Evolutionary conservation across 2,329 filamentous ascomycete genomes (phyloP), one percentile per base, ranked within the genome.

Genomic region (Pseudogymnoascus sp.): DNA sequence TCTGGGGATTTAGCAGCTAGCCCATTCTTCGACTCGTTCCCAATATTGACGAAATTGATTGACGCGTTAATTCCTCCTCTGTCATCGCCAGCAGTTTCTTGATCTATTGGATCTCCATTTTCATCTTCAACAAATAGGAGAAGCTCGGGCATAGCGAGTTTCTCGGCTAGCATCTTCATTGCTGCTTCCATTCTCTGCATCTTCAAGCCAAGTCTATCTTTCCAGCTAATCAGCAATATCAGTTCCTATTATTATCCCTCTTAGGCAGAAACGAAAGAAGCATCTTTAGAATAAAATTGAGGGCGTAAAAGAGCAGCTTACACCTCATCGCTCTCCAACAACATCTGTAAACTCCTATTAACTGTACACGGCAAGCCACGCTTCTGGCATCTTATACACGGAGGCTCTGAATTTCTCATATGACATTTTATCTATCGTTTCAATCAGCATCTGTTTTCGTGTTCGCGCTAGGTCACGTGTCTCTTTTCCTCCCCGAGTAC

Each of bases 281-380:
- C 22, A 38, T 38, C 35, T n/a, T 38, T n/a, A 38, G 4, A 38
- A 38, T n/a, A 9, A 14, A 38, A 38, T n/a, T 38, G 35, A 38
- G 35, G 35, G 35, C 4, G 35, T 38, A 38, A 38, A 38, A 38
- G 35, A 38, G 35, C 14, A 41, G 55, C 68, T 66, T 65, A 72
- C 68, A 67, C 68, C 22, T 70, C 72, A 67, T 78, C 76, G 39
- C 71, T 71, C 62, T 78, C 75, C 23, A 78, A 66, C 38, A 78
- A 66, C 71, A 75, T 78, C 62, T 78, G 75, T 33, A 78, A 62
- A 64, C 73, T 76, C 41, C 74, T 70, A 62, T 77, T 77, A 23
- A 78, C 75, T 0, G 73, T 74, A 59, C 76, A 78, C 5, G 74
- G 69, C 12, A 78, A 63, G 30, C 73, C 74, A 52, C 75, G 68